Evolutionary conservation across 495 filamentous ascomycete species (phyloP).

Genomic region (Trichoderma erinaceum): DNA sequence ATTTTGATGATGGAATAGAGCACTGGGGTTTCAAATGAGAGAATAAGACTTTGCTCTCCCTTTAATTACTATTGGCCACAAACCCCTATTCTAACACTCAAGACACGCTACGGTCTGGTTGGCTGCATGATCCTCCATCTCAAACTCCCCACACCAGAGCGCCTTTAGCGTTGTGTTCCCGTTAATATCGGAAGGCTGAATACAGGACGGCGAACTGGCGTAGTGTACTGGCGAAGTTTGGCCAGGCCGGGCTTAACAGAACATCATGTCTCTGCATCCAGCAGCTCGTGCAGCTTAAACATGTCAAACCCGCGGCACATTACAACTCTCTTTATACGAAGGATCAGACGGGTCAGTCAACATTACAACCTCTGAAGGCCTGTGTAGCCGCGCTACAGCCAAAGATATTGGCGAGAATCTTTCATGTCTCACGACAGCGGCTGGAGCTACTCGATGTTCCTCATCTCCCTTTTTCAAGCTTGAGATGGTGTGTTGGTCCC

Average conservation of each 20-base stretch:
- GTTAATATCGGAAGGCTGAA: not conserved
- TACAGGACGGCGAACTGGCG: not conserved
- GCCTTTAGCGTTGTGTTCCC: not conserved
- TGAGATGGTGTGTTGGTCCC: slow-evolving; percentile 7
- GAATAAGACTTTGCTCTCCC: not conserved
- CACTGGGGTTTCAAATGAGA: not conserved
- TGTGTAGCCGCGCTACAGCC: not conserved
- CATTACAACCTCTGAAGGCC: not conserved
- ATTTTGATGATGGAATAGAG: not conserved
- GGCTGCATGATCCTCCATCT: not conserved
- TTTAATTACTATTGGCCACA: not conserved
- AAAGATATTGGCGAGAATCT: not conserved
- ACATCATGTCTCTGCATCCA: no score
- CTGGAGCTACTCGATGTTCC: not conserved
- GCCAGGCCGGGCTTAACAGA: no score
- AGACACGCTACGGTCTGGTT: not conserved
- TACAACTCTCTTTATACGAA: not conserved
- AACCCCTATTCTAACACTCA: not conserved
- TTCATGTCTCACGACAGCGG: not conserved
- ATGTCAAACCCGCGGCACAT: no score
- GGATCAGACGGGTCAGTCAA: not conserved
- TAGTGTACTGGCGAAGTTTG: not conserved
- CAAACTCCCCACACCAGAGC: not conserved
- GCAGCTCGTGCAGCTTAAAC: no score
- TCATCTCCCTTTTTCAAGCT: not conserved